A percentile compares a stretch with the other conserved stretches of the same genome.
Conservation (phyloP, 2,329 filamentous ascomycete species). For the Zymoseptoria pseudotritici region DNA sequence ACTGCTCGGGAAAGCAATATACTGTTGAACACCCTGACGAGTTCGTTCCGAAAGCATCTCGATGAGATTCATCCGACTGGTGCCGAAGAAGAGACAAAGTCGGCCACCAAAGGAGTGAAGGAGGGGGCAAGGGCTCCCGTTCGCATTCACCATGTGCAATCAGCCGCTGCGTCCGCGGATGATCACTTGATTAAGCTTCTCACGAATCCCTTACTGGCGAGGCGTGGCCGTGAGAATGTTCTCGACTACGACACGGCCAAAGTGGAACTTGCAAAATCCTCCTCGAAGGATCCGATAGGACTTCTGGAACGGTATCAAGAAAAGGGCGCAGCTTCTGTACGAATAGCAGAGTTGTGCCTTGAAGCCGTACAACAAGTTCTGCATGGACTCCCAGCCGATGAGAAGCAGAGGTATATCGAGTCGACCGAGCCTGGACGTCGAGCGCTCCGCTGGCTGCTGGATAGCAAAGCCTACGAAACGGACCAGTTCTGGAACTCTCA, state of each 20-base stretch:
- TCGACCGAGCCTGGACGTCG: slow-evolving; percentile 22
- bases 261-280: slow-evolving; percentile 18
- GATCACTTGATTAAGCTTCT: slow-evolving; percentile 45
- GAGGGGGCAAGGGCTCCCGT: neutral
- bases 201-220: slow-evolving; percentile 42
- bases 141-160: slow-evolving; percentile 16
- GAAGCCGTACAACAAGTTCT: too few species aligned
- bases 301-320: slow-evolving; percentile 37
- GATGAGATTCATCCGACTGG: slow-evolving; percentile 48
- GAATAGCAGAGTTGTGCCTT: slow-evolving; percentile 34
- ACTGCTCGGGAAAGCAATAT: slow-evolving; percentile 52
- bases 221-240: slow-evolving; percentile 1
- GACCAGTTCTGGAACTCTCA: slow-evolving; percentile 10
- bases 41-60: slow-evolving; percentile 56
- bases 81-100: neutral
- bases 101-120: slow-evolving; percentile 17
- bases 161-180: slow-evolving; percentile 35
- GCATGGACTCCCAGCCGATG: too few species aligned
- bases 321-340: slow-evolving; percentile 31
- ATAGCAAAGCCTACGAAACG: slow-evolving; percentile 12
- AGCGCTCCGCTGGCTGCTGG: slow-evolving; percentile 24
- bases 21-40: slow-evolving; percentile 53
- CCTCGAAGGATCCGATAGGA: slow-evolving; percentile 31
- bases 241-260: slow-evolving; percentile 20
- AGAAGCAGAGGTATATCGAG: slow-evolving; percentile 6